phyloP scores from a whole-genome alignment of 78 protist genomes.

The Cavenderia fasciculata region DNA sequence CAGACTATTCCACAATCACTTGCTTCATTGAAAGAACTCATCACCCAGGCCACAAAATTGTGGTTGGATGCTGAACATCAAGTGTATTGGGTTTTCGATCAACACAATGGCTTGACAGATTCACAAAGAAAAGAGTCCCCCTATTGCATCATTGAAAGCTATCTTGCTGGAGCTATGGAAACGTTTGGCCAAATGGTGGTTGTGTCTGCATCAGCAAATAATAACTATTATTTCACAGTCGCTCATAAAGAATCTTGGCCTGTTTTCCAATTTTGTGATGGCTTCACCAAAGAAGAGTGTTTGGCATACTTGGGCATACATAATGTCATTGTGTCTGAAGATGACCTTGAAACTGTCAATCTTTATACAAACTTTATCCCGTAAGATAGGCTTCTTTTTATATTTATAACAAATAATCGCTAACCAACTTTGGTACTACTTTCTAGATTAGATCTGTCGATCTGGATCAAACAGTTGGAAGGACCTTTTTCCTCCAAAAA shows the following conservation, averaged over 20 bases:
- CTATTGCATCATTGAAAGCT: not conserved
- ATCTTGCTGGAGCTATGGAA: too few species aligned
- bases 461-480: too few species aligned
- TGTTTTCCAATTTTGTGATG: not conserved
- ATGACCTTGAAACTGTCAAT: not conserved
- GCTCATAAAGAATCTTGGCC: not conserved
- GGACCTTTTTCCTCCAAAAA: too few species aligned
- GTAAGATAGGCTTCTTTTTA: too few species aligned
- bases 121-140: not conserved
- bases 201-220: slow-evolving; percentile 5
- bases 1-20: too few species aligned
- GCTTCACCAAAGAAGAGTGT: not conserved
- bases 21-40: too few species aligned
- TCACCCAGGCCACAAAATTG: too few species aligned
- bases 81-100: not conserved
- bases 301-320: not conserved
- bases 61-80: not conserved
- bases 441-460: too few species aligned
- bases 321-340: not conserved
- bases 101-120: not conserved
- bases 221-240: not conserved
- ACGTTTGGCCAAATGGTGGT: too few species aligned
- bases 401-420: too few species aligned
- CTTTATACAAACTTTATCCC: not conserved
- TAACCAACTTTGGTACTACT: too few species aligned